phyloP scores from a whole-genome alignment of 1,284 basidiomycete species.

The Austroboletus novae-zelandiae region DNA sequence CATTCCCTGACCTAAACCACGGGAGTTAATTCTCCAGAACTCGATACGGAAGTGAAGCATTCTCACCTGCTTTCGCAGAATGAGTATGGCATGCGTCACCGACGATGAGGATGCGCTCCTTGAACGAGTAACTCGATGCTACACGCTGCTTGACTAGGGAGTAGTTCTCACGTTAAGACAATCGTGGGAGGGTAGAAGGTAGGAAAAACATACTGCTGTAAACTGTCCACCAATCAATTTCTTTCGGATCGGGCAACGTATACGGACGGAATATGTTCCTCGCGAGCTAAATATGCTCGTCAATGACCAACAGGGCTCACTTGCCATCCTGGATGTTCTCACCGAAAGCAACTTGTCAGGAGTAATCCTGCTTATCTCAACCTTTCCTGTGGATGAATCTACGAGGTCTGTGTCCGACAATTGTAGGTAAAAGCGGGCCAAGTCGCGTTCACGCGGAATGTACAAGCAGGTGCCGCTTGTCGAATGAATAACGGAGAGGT shows the following conservation, averaged over 20 bases:
- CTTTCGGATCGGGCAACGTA: conserved; percentile 23
- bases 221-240: conserved; percentile 77
- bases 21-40: not conserved
- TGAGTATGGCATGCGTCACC: conserved; percentile 83
- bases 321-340: not conserved
- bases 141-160: conserved; percentile 70
- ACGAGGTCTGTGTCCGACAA: not conserved
- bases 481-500: conserved; percentile 56
- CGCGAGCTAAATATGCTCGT: not conserved
- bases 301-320: not conserved
- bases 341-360: not conserved
- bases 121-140: conserved; percentile 60
- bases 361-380: not conserved
- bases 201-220: conserved; percentile 52
- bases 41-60: not conserved
- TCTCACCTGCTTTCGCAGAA: conserved; percentile 66
- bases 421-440: conserved; percentile 64
- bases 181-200: not conserved
- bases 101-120: conserved; percentile 74
- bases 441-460: conserved; percentile 70
- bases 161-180: not conserved
- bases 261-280: conserved; percentile 60
- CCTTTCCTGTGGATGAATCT: not conserved
- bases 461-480: conserved; percentile 63
- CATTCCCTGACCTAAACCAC: conserved; percentile 49